phyloP scores from a whole-genome alignment of 345 rosid species.

The Clarkia xantiana region DNA sequence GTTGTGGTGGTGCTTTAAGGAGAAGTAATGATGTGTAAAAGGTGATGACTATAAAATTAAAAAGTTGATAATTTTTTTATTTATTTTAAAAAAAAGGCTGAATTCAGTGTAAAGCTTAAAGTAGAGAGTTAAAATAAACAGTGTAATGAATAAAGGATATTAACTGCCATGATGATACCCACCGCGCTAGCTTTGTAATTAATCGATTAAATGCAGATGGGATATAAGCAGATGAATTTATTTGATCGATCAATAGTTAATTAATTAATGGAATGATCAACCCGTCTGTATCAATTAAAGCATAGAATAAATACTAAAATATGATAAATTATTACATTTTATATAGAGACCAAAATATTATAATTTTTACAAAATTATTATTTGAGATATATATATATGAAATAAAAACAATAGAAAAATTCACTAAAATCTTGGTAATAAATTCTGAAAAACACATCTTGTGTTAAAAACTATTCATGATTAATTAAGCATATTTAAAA shows the following conservation, averaged over 20 bases:
- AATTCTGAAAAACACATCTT: too few species aligned
- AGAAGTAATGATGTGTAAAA: slow-evolving; percentile 6
- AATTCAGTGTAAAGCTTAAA: slow-evolving; percentile 1
- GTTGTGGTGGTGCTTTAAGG: slow-evolving; percentile 39
- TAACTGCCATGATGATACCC: slow-evolving; percentile 1
- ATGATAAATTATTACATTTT: neutral
- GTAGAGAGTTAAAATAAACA: neutral
- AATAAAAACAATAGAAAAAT: neutral
- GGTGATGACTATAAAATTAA: neutral
- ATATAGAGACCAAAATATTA: neutral
- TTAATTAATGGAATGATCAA: too few species aligned
- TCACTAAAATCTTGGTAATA: neutral
- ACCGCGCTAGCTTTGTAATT: too few species aligned
- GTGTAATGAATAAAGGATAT: neutral
- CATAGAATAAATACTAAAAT: neutral
- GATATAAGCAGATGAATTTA: too few species aligned
- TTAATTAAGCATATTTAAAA: too few species aligned
- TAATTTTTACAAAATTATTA: neutral
- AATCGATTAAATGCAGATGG: too few species aligned
- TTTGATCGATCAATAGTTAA: too few species aligned
- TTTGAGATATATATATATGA: neutral
- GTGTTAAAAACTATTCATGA: too few species aligned
- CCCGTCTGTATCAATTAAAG: too few species aligned
- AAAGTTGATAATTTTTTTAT: neutral
- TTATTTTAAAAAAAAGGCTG: neutral